Evolutionary conservation across 1,284 basidiomycete species (phyloP).

Genomic region (Trametes polyzona): DNA sequence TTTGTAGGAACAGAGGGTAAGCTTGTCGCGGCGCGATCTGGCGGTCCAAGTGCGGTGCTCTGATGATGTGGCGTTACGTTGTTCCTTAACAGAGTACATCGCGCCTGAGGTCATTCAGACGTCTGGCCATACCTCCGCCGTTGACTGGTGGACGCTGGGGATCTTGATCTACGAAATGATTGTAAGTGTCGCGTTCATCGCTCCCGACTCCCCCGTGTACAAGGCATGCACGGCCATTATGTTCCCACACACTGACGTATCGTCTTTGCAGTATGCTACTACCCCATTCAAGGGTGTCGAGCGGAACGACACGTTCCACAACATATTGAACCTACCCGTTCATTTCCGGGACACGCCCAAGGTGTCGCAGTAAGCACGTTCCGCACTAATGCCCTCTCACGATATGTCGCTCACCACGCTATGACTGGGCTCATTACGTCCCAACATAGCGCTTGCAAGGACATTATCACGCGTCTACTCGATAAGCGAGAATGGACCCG

Average conservation of each 20-base stretch:
- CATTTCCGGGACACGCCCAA: slow-evolving; percentile 87
- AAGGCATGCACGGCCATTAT: neutral
- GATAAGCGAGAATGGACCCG: slow-evolving; percentile 93
- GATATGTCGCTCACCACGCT: slow-evolving; percentile 17
- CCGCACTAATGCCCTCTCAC: slow-evolving; percentile 16
- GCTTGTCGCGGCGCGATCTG: slow-evolving; percentile 26
- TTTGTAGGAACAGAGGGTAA: slow-evolving; percentile 98
- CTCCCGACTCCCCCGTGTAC: slow-evolving; percentile 5
- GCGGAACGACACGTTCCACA: slow-evolving; percentile 95
- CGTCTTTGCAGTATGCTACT: slow-evolving; percentile 78
- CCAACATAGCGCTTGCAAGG: slow-evolving; percentile 75
- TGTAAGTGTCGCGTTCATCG: slow-evolving; percentile 59
- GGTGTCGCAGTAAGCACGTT: slow-evolving; percentile 74
- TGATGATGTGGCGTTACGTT: slow-evolving; percentile 24
- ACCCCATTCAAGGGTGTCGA: slow-evolving; percentile 98
- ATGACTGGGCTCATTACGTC: slow-evolving; percentile 22
- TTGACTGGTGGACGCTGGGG: slow-evolving; percentile 99
- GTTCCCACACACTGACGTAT: slow-evolving; percentile 19
- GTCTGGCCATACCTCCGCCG: slow-evolving; percentile 96
- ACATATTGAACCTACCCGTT: slow-evolving; percentile 89
- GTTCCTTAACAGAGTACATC: slow-evolving; percentile 81
- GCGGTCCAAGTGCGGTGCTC: slow-evolving; percentile 22
- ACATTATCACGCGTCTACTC: slow-evolving; percentile 83
- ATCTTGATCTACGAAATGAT: slow-evolving; percentile 99
- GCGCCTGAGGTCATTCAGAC: slow-evolving; percentile 99